Base-by-base conservation (phyloP, 2,329 filamentous ascomycete genomes). In the Clarireedia homoeocarpa region DNA sequence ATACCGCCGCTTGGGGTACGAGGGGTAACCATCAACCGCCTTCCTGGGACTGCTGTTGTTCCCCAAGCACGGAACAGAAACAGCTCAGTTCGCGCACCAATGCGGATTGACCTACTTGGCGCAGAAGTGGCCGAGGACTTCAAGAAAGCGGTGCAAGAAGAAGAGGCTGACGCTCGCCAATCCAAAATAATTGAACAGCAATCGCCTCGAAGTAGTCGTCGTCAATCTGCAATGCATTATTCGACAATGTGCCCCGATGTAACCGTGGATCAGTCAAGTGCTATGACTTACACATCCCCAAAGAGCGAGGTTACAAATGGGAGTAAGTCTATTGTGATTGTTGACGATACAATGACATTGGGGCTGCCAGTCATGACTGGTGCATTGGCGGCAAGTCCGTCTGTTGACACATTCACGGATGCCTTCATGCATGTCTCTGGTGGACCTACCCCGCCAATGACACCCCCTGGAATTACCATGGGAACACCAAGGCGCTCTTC, bases 311-410 rank as follows among this genome's bases (percentile, higher is more conserved):
- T 69, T 46, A 94, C 90, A 0, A 77, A 78, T 10, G 88, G 89
- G n/a, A 95, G 89, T 75, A 86, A 91, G 67, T 95, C 90, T 0
- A 95, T 96, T 62, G 79, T 96, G 55, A 95, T 96, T 66, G 83
- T 95, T 38, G 67, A 70, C 44, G 66, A 68, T 51, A 86, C 84
- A 0, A 63, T 78, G 15, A 7, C 42, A 20, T 40, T 48, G 17
- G 27, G 36, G 7, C 69, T 77, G n/a, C 71, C 76, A 0, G 62
- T 73, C 9, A 80, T 83, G 78, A 75, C 78, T 7, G 79, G 65
- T 15, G 66, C 63, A 4, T 50, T 67, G 17, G 61, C 69, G 3
- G 67, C 71, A 24, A 76, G 73, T 53, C 70, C 72, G 10, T 81
- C 80, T 2, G 70, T 77, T 1, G 80, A 82, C 49, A 74, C 74